Evolutionary conservation across 805 yeast genomes (phyloP).

Genomic region (Phaffomyces opuntiae): DNA sequence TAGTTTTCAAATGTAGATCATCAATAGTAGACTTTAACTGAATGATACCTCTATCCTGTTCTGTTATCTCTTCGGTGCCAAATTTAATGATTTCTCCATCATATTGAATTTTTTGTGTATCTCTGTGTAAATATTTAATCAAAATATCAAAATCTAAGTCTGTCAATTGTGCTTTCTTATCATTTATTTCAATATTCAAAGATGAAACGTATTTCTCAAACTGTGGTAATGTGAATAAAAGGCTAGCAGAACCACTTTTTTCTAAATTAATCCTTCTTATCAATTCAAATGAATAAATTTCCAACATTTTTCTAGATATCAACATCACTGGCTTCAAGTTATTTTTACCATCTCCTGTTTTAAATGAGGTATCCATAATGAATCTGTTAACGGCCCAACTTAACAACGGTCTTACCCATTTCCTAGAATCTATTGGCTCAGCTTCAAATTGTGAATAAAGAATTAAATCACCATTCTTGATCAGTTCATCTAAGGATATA

Average conservation of each 20-base stretch:
- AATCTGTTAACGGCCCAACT: slow-evolving; percentile 19
- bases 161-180: slow-evolving; percentile 1
- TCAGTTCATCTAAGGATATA: slow-evolving; percentile 27
- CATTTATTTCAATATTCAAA: slow-evolving; percentile 4
- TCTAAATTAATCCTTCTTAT: neutral
- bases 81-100: slow-evolving; percentile 17
- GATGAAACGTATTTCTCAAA: slow-evolving; percentile 6
- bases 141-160: slow-evolving; percentile 18
- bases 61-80: slow-evolving; percentile 22
- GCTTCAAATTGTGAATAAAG: slow-evolving; percentile 19
- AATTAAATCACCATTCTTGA: slow-evolving; percentile 23
- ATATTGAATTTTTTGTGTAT: slow-evolving; percentile 8
- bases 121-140: slow-evolving; percentile 17
- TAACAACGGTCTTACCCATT: slow-evolving; percentile 20
- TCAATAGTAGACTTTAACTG: slow-evolving; percentile 25
- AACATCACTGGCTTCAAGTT: slow-evolving; percentile 15
- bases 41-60: slow-evolving; percentile 27
- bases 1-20: slow-evolving; percentile 16
- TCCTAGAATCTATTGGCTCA: slow-evolving; percentile 16
- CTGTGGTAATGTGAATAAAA: slow-evolving; percentile 11
- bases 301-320: slow-evolving; percentile 15
- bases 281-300: slow-evolving; percentile 10
- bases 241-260: neutral
- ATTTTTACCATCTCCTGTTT: slow-evolving; percentile 11
- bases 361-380: slow-evolving; percentile 19